Base-by-base conservation (phyloP, 768 basidiomycete genomes). In the Xerocomellus amylosporus region DNA sequence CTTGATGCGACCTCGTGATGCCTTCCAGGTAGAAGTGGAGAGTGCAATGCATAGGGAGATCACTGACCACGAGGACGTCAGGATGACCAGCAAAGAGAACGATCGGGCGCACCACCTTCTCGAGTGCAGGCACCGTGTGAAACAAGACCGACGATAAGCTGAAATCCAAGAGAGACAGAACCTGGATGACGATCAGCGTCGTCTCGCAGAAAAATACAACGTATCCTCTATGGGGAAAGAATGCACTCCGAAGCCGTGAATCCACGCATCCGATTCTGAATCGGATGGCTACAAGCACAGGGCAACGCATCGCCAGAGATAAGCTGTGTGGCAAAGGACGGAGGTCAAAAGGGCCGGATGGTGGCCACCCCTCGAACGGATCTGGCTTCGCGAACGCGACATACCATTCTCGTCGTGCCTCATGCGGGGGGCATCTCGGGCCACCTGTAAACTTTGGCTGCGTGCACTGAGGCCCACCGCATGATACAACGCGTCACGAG, bases 251-350 rank as follows among this genome's bases (percentile, higher is more conserved):
- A 58, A 52, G 45, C 39, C 3, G 49, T 37, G 59, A 37, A 61
- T 60, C 58, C 40, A 30, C 12, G 2, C 15, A 9, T 28, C 36
- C 13, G 33, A 39, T 56, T 61, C 58, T 28, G 41, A 52, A 61
- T 20, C 8, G 17, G 53, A 56, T 44, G 46, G 49, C 49, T 47
- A 31, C 22, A 2, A 28, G 26, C 50, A 4, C 19, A 28, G 46
- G 19, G 12, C 8, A 6, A 9, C 42, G 31, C n/a, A 28, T 28
- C 19, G 6, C n/a, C 20, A 8, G 20, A 12, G 50, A 54, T 54
- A 44, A 44, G 34, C 40, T 22, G 22, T 17, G n/a, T 37, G 36
- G 17, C 13, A 15, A 36, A 36, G 15, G 2, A 30, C 48, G 40
- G 19, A 10, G 6, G 45, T 14, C 36, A 8, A 36, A 34, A 8